phyloP scores from a whole-genome alignment of 768 basidiomycete genomes.

The Auricularia heimuer region DNA sequence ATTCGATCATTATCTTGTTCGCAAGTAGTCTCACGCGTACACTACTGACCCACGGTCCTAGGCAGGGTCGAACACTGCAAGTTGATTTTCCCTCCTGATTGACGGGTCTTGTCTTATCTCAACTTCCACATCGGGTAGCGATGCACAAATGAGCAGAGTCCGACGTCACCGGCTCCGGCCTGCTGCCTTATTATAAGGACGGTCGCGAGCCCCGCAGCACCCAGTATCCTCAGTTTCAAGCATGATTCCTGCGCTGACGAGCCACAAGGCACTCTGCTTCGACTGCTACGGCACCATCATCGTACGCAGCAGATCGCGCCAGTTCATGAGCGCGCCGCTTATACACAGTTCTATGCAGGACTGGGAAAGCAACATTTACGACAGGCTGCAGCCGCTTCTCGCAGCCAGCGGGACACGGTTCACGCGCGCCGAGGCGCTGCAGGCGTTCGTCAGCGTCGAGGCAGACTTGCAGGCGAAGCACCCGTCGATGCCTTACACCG shows the following conservation, averaged over 20 bases:
- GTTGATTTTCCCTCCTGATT: too few species aligned
- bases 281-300: slow-evolving; percentile 72
- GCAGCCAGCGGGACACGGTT: slow-evolving; percentile 28
- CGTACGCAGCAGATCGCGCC: slow-evolving; percentile 24
- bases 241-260: slow-evolving; percentile 6
- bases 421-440: slow-evolving; percentile 42
- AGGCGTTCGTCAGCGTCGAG: slow-evolving; percentile 45
- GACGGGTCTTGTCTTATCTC: too few species aligned
- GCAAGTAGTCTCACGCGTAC: too few species aligned
- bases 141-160: neutral
- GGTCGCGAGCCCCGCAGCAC: neutral
- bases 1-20: too few species aligned
- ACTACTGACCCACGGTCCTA: too few species aligned
- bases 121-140: too few species aligned
- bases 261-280: slow-evolving; percentile 45
- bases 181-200: neutral
- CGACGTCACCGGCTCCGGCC: neutral
- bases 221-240: neutral
- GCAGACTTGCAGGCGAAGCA: slow-evolving; percentile 45
- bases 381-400: slow-evolving; percentile 44
- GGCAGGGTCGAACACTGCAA: too few species aligned
- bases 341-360: slow-evolving; percentile 29
- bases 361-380: slow-evolving; percentile 63
- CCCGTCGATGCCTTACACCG: slow-evolving; percentile 49
- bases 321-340: neutral